These are phyloP conservation scores for Selaginella moellendorffii DNA, from an alignment of 75 land plant genomes.

Conservation along the genomic window DNA sequence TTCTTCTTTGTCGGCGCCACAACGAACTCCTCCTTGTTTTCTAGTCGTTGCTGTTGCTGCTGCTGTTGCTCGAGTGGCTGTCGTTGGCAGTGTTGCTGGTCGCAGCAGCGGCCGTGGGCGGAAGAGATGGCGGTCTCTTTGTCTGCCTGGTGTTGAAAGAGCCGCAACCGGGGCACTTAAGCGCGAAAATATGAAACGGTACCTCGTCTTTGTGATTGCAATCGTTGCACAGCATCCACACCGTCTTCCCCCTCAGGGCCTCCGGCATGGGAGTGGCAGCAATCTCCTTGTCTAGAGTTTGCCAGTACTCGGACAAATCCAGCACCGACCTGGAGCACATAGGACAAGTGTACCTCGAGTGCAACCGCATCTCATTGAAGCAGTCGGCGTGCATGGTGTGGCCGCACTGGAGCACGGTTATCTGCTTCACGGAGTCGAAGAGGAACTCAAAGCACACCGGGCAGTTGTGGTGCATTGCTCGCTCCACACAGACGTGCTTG, in stretches of 20 bases:
- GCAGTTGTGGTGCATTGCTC: not conserved
- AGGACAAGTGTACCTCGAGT: constrained; percentile 38
- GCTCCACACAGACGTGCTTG: not conserved
- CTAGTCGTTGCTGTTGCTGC: too few relatives aligned
- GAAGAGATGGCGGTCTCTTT: too few relatives aligned
- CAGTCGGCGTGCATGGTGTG: constrained; percentile 92
- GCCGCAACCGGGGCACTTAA: not conserved
- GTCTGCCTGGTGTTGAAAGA: not conserved
- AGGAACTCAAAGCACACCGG: constrained; percentile 50
- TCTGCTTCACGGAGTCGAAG: constrained; percentile 78
- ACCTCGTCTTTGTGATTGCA: not conserved
- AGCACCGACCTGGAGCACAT: not conserved
- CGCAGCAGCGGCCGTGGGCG: too few relatives aligned
- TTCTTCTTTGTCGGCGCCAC: too few relatives aligned
- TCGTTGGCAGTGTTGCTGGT: too few relatives aligned
- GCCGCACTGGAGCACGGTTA: constrained; percentile 72
- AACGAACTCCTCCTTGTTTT: too few relatives aligned
- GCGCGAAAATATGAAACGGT: not conserved
- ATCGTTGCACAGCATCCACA: not conserved
- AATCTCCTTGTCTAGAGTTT: constrained; percentile 23
- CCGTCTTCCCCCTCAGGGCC: not conserved
- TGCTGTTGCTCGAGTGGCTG: too few relatives aligned
- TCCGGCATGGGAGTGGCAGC: constrained; percentile 27
- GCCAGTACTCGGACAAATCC: not conserved
- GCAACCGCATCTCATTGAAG: constrained; percentile 53